These are phyloP conservation scores for Phaeodactylum tricornutum DNA, from an alignment of 108 stramenopile species.

Conservation along the genomic window DNA sequence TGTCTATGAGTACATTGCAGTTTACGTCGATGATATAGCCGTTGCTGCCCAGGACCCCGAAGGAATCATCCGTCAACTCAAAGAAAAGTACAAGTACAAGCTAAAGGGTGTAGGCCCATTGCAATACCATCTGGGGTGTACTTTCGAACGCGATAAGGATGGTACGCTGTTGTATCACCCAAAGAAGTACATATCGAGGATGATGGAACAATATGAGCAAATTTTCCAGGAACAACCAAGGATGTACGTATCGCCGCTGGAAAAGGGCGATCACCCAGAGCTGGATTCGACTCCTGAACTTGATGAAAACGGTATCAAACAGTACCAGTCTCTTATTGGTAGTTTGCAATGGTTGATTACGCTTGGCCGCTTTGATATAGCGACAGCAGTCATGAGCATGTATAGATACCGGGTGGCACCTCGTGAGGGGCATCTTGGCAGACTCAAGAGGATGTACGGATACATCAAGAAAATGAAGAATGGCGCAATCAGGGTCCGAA, in stretches of 20 bases:
- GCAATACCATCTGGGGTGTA: conserved; percentile 6
- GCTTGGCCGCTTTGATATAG: conserved; percentile 17
- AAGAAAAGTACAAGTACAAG: conserved; percentile 9
- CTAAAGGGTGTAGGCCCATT: conserved; percentile 21
- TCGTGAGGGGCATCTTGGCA: conserved; percentile 18
- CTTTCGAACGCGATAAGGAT: conserved; percentile 3
- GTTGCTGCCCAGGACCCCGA: conserved; percentile 9
- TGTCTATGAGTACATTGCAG: conserved; percentile 17
- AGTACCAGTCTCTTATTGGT: conserved; percentile 23
- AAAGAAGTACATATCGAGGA: conserved; percentile 11
- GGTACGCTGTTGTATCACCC: not conserved
- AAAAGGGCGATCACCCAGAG: conserved; percentile 23
- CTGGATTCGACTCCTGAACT: conserved; percentile 7
- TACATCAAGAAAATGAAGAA: no score
- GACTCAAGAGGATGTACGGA: conserved; percentile 19
- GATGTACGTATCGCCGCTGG: conserved; percentile 15
- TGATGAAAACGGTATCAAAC: no score
- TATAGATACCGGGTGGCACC: conserved; percentile 8
- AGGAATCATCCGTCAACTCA: conserved; percentile 5
- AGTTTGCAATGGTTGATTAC: conserved; percentile 13
- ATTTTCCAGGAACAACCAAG: conserved; percentile 21
- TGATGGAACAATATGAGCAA: conserved; percentile 3
- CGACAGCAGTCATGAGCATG: conserved; percentile 2
- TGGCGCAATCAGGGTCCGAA: no score
- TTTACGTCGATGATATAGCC: conserved; percentile 19